A percentile compares a stretch with the other conserved stretches of the same genome.
These are phyloP conservation scores for Plectranthus barbatus DNA, from an alignment of 257 asterid species.

Conservation along the genomic window DNA sequence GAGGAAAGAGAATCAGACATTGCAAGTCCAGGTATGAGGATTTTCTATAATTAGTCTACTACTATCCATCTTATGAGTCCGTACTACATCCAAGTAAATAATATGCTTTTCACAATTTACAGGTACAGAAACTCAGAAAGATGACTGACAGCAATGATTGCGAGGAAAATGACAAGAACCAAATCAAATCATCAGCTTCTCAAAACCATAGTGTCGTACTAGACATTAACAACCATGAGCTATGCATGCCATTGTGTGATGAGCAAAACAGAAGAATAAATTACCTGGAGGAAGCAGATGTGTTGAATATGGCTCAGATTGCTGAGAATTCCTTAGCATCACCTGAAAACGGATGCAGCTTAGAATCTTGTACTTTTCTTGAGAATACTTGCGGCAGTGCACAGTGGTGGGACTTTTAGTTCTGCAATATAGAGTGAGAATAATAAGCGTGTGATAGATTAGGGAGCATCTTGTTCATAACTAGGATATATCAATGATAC, in stretches of 20 bases:
- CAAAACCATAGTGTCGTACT: too few species aligned
- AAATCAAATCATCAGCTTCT: not conserved
- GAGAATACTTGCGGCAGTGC: constrained; percentile 23
- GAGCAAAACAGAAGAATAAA: constrained; percentile 17
- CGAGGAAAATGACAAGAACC: constrained; percentile 22
- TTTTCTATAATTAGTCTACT: not conserved
- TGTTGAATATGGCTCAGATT: constrained; percentile 25
- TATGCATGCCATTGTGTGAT: constrained; percentile 17
- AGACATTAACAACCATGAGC: constrained; percentile 17
- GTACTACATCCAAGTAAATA: not conserved
- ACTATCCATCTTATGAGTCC: too few species aligned
- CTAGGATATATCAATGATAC: not conserved
- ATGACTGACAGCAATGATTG: constrained; percentile 16
- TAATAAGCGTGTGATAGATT: not conserved
- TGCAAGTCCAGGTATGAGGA: constrained; percentile 49
- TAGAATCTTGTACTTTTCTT: constrained; percentile 36
- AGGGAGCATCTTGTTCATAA: not conserved
- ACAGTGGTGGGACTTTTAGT: constrained; percentile 34
- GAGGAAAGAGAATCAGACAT: constrained; percentile 51
- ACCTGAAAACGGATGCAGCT: constrained; percentile 34
- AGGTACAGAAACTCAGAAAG: constrained; percentile 50
- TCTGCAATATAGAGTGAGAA: not conserved
- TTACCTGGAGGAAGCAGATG: constrained; percentile 32
- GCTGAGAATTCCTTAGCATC: constrained; percentile 31
- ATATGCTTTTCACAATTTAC: constrained; percentile 10